Evolutionary conservation across 306 rosid species (phyloP).

Genomic region (Myrica gale): DNA sequence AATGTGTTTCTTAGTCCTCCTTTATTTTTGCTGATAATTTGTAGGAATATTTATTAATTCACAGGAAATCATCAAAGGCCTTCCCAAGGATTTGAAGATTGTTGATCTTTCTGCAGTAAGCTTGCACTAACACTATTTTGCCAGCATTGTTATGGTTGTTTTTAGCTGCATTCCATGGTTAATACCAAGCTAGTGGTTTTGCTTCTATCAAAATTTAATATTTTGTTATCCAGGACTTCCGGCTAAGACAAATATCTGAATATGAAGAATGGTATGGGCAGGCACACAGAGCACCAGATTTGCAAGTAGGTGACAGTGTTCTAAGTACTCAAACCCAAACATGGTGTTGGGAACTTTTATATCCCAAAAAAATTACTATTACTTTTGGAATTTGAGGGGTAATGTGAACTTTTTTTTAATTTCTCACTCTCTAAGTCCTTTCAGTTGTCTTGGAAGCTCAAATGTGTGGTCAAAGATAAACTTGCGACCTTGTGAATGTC

Average conservation of each 20-base stretch:
- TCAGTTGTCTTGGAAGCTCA: not conserved
- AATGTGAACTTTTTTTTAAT: not conserved
- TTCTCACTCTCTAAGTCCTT: not conserved
- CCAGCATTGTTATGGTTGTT: constrained; percentile 2
- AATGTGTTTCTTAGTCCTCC: constrained; percentile 17
- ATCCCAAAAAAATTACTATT: not conserved
- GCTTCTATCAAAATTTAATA: constrained; percentile 19
- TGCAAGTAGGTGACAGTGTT: constrained; percentile 49
- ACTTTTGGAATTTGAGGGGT: no score
- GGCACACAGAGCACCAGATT: constrained; percentile 73
- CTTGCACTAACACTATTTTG: constrained; percentile 9
- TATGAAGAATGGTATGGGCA: constrained; percentile 96
- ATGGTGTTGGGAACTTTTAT: not conserved
- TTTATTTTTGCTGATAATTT: constrained; percentile 12
- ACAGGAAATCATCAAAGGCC: constrained; percentile 89
- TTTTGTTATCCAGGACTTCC: constrained; percentile 66
- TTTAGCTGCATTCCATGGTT: constrained; percentile 1
- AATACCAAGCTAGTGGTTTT: not conserved
- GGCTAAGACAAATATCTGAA: constrained; percentile 73
- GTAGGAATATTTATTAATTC: constrained; percentile 1
- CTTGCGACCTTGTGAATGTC: not conserved
- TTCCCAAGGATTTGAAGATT: constrained; percentile 80
- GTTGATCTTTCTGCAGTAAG: constrained; percentile 99
- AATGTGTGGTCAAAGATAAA: not conserved
- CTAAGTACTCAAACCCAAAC: not conserved